Conservation (phyloP, 768 basidiomycete species). For the Zangia roseola region DNA sequence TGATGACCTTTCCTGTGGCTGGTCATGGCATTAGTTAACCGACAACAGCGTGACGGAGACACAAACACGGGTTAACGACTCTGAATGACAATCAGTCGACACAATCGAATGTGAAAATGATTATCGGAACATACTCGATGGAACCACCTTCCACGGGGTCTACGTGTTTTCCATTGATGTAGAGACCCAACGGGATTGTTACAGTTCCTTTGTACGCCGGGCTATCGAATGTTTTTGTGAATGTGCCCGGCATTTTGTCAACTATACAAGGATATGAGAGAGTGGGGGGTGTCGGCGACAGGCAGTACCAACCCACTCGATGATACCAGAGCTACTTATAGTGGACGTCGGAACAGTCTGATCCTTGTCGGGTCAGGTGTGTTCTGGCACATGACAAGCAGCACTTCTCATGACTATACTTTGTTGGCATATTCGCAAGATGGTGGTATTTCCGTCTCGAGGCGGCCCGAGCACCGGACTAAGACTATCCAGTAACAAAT, state of each 20-base stretch:
- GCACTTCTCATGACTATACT: too few species aligned
- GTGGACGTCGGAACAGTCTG: neutral
- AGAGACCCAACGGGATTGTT: constrained; percentile 61
- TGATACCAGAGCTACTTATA: constrained; percentile 7
- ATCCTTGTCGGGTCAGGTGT: too few species aligned
- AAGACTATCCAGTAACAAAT: too few species aligned
- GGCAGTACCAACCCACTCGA: neutral
- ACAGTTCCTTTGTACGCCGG: constrained; percentile 55
- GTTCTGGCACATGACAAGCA: too few species aligned
- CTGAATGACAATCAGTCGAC: constrained; percentile 30
- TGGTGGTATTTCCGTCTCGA: too few species aligned
- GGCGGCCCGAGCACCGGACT: too few species aligned
- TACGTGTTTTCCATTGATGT: constrained; percentile 56
- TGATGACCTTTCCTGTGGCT: constrained; percentile 69
- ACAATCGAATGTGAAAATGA: neutral
- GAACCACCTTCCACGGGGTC: constrained; percentile 50
- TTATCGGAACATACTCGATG: constrained; percentile 53
- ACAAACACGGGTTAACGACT: constrained; percentile 52
- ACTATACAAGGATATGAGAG: neutral
- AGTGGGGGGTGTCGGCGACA: too few species aligned
- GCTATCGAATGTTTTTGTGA: constrained; percentile 51
- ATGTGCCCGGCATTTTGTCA: constrained; percentile 37
- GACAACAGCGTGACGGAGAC: neutral
- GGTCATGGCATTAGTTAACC: constrained; percentile 21
- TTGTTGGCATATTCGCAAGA: too few species aligned